Conservation (phyloP, 345 rosid genomes). For the Crucihimalaya himalaica region DNA sequence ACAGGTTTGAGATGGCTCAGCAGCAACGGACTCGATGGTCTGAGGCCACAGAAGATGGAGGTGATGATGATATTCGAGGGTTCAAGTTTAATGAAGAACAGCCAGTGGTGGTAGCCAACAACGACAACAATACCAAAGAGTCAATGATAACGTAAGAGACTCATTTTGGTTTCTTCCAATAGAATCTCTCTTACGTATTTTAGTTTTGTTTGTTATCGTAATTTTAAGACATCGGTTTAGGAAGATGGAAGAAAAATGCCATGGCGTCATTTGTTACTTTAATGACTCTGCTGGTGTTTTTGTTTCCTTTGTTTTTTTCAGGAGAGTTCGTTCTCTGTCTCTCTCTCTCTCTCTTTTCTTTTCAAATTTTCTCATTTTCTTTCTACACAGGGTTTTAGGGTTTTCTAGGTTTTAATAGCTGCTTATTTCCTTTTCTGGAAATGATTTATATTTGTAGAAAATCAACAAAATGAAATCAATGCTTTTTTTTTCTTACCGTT, state of each 20-base stretch:
- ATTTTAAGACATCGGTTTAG: neutral
- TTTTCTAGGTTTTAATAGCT: neutral
- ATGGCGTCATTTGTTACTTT: slow-evolving; percentile 3
- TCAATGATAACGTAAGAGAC: slow-evolving; percentile 3
- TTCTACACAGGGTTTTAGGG: slow-evolving; percentile 2
- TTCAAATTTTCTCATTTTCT: neutral
- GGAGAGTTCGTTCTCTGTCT: neutral
- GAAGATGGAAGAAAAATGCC: neutral
- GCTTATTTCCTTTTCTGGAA: slow-evolving; percentile 7
- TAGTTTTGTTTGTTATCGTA: neutral
- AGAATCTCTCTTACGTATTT: neutral
- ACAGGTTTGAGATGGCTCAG: slow-evolving; percentile 40
- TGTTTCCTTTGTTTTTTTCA: neutral
- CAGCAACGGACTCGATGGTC: slow-evolving; percentile 35
- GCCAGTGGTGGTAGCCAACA: neutral
- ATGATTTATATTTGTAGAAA: slow-evolving; percentile 11
- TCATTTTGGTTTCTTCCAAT: neutral
- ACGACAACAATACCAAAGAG: slow-evolving; percentile 11
- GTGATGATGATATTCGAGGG: slow-evolving; percentile 2
- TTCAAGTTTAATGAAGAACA: slow-evolving; percentile 7
- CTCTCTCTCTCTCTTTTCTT: neutral
- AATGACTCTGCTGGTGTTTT: neutral
- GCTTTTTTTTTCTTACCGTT: neutral
- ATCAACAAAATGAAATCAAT: slow-evolving; percentile 1
- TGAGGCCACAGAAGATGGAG: slow-evolving; percentile 10